Percentiles rank a stretch among this genome's conserved stretches.
Conservation (phyloP, 2,329 filamentous ascomycete genomes). For the Akanthomyces uredinophilus region DNA sequence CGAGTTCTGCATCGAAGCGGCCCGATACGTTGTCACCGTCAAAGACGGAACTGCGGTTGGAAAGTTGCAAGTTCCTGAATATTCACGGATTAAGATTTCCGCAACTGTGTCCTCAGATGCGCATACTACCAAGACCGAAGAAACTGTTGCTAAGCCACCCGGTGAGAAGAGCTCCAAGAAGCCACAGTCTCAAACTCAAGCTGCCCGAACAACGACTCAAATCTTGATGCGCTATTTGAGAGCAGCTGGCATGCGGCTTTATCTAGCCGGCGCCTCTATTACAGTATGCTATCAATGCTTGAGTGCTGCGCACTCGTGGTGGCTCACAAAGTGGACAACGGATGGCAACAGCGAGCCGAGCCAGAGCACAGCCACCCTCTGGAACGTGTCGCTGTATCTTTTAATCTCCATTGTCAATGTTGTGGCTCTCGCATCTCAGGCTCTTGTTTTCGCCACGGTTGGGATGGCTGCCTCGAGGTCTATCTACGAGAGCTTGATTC, state of each 20-base stretch:
- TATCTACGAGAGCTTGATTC: neutral
- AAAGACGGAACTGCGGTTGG: slow-evolving; percentile 3
- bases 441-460: neutral
- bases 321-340: slow-evolving; percentile 8
- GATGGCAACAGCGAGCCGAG: neutral
- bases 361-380: neutral
- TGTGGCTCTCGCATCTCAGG: neutral
- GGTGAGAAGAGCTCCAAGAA: neutral
- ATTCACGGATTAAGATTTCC: neutral
- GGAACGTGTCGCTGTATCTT: slow-evolving; percentile 6
- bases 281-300: neutral
- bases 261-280: neutral
- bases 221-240: neutral
- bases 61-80: neutral
- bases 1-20: slow-evolving; percentile 6
- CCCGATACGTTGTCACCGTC: slow-evolving; percentile 4
- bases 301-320: slow-evolving; percentile 1
- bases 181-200: neutral
- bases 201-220: neutral
- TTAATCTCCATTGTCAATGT: neutral
- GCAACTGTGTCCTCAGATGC: neutral
- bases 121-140: too few species aligned
- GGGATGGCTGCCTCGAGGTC: neutral
- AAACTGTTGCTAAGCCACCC: neutral
- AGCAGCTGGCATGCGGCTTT: neutral